These are phyloP conservation scores for Penicillium samsonianum DNA, from an alignment of 495 filamentous ascomycete genomes.

Conservation along the genomic window DNA sequence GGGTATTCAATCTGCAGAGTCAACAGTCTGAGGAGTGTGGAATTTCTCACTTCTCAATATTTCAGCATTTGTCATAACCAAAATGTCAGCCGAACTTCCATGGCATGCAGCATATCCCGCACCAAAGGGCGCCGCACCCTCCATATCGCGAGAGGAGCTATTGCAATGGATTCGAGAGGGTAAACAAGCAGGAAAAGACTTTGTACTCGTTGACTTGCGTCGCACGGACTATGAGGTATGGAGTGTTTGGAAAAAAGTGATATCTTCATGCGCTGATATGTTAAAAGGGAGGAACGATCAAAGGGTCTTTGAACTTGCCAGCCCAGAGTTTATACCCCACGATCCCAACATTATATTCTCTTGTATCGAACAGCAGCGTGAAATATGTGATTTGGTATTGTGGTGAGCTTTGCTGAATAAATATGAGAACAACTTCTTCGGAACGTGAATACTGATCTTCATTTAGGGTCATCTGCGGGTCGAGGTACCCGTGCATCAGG, in stretches of 20 bases:
- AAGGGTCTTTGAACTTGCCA: constrained; percentile 68
- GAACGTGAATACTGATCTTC: not conserved
- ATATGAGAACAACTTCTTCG: not conserved
- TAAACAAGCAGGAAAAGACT: constrained; percentile 49
- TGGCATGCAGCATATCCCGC: constrained; percentile 51
- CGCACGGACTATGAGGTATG: constrained; percentile 62
- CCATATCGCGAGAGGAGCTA: constrained; percentile 40
- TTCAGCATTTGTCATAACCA: too few species aligned
- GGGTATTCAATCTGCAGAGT: not conserved
- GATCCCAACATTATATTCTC: constrained; percentile 55
- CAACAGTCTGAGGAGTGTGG: not conserved
- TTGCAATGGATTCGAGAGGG: constrained; percentile 42
- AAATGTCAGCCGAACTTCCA: constrained; percentile 26
- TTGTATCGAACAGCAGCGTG: constrained; percentile 53
- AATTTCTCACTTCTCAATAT: too few species aligned
- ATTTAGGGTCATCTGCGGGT: constrained; percentile 62
- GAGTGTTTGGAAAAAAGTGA: not conserved
- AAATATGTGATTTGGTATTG: constrained; percentile 67
- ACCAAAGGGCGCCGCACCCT: constrained; percentile 30
- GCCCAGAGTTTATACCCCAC: constrained; percentile 64
- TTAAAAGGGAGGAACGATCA: constrained; percentile 65
- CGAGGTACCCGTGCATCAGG: constrained; percentile 61
- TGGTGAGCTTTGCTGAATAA: constrained; percentile 43
- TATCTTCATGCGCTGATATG: not conserved
- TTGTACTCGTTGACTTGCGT: constrained; percentile 63